A percentile compares a stretch with the other conserved stretches of the same genome.
Evolutionary conservation across 495 filamentous ascomycete species (phyloP).

Genomic region (Venustampulla echinocandica): DNA sequence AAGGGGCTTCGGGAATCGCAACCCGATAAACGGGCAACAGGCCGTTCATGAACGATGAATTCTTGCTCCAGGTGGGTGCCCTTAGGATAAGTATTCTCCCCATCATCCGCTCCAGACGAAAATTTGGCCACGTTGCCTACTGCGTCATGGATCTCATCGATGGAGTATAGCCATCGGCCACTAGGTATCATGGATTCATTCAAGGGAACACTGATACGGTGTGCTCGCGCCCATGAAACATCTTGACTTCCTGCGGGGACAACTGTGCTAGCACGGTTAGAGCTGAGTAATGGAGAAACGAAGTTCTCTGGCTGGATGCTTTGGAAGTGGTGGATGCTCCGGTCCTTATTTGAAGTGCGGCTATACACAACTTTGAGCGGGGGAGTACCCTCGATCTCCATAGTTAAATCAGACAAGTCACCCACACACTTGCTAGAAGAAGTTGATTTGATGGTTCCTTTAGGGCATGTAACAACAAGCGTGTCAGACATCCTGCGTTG

Average conservation of each 20-base stretch:
- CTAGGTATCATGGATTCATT: slow-evolving; percentile 75
- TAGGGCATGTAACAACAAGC: slow-evolving; percentile 75
- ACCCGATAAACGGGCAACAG: slow-evolving; percentile 55
- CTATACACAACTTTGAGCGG: slow-evolving; percentile 91
- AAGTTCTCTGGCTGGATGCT: slow-evolving; percentile 86
- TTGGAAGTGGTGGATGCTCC: slow-evolving; percentile 69
- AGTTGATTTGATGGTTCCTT: slow-evolving; percentile 57
- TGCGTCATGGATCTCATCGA: slow-evolving; percentile 87
- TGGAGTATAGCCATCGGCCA: slow-evolving; percentile 78
- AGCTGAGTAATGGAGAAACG: slow-evolving; percentile 59
- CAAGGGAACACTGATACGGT: slow-evolving; percentile 65
- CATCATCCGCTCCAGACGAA: slow-evolving; percentile 54
- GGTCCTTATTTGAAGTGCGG: slow-evolving; percentile 68
- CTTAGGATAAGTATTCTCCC: slow-evolving; percentile 48
- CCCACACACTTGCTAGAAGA: slow-evolving; percentile 60
- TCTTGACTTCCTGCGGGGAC: slow-evolving; percentile 49
- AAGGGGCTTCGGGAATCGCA: slow-evolving; percentile 75
- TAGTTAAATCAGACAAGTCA: slow-evolving; percentile 73
- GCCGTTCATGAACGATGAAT: slow-evolving; percentile 82
- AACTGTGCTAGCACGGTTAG: slow-evolving; percentile 45
- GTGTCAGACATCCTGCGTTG: slow-evolving; percentile 63
- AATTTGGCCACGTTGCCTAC: slow-evolving; percentile 83
- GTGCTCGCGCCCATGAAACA: slow-evolving; percentile 70
- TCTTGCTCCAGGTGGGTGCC: slow-evolving; percentile 58
- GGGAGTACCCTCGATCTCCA: slow-evolving; percentile 80